Conservation (phyloP, 805 yeast genomes). For the Kockiozyma suomiensis region DNA sequence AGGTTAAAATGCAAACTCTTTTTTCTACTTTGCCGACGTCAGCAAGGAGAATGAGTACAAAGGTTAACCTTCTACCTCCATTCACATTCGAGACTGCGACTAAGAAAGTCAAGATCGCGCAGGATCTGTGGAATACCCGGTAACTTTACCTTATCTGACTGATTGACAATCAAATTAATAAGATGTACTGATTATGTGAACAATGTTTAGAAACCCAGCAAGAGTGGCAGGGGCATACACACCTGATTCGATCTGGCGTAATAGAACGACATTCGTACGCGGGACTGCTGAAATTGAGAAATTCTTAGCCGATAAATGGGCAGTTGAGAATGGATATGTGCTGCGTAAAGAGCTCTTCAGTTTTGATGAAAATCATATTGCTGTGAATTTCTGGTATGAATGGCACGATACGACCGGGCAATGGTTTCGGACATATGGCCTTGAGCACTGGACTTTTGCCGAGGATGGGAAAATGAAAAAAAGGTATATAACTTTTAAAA, state of each 20-base stretch:
- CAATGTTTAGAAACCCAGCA: conserved; percentile 11
- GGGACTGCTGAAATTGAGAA: conserved; percentile 26
- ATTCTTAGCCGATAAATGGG: conserved; percentile 28
- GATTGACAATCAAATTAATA: no score
- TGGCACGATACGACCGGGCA: conserved; percentile 20
- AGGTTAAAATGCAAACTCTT: no score
- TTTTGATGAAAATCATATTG: conserved; percentile 25
- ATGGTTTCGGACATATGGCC: conserved; percentile 32
- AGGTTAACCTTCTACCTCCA: conserved; percentile 21
- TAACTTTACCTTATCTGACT: no score
- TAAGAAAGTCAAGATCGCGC: conserved; percentile 28
- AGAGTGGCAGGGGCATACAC: conserved; percentile 26
- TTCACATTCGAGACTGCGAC: conserved; percentile 24
- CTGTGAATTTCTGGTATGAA: conserved; percentile 34
- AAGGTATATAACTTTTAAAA: no score
- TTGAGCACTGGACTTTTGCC: conserved; percentile 33
- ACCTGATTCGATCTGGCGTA: conserved; percentile 29
- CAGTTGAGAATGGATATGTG: conserved; percentile 20
- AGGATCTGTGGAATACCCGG: conserved; percentile 31
- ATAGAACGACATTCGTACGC: conserved; percentile 21
- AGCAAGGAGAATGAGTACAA: background rate
- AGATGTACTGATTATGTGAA: no score
- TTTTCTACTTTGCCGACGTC: no score
- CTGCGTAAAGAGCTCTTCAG: conserved; percentile 32
- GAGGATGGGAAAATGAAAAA: conserved; percentile 29